Evolutionary conservation across 2,329 filamentous ascomycete genomes (phyloP), one percentile per base, ranked within the genome.

Genomic region (Alternaria consortialis): DNA sequence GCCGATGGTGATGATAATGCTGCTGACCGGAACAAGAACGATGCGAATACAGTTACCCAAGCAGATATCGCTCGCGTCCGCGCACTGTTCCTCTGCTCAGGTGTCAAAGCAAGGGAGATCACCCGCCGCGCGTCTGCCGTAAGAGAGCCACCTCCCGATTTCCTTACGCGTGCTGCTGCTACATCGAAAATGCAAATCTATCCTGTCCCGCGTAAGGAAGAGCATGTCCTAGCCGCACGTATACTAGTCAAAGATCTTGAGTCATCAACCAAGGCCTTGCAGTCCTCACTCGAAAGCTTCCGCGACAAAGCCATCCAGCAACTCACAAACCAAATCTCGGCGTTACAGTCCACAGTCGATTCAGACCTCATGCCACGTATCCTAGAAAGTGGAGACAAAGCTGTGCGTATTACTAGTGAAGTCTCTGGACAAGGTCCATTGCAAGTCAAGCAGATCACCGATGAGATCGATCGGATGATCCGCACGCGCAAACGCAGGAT

Each of bases 101-200:
- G 93, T n/a, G 89, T 97, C 73, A 97, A 96, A 80, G 94, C 94
- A 0, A 89, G 89, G 71, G 92, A 95, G 73, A 91, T 97, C 56
- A 84, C 85, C 29, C 86, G 88, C 4, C 87, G 90, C 47, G 88
- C 90, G 4, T 80, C 89, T 44, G 82, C 84, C 36, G 65, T 74
- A 0, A 76, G 76, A 13, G 62, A 71, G 3, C 52, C 75, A 23
- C 67, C 75, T 3, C 67, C 77, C 1, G 53, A 63, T 4, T 80
- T 80, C 44, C 77, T 83, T 36, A 75, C 47, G 9, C 71, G 74
- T 9, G 80, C 80, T 2, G 78, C 78, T 73, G 23, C 84, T 83
- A 54, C 72, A 82, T 63, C 89, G 3, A 74, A 73, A 15, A 58
- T 60, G 15, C 39, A 72, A n/a, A 60, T 78, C n/a, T 67, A 84